Base-by-base conservation (phyloP, 2,329 filamentous ascomycete genomes). In the Fusarium staphyleae region DNA sequence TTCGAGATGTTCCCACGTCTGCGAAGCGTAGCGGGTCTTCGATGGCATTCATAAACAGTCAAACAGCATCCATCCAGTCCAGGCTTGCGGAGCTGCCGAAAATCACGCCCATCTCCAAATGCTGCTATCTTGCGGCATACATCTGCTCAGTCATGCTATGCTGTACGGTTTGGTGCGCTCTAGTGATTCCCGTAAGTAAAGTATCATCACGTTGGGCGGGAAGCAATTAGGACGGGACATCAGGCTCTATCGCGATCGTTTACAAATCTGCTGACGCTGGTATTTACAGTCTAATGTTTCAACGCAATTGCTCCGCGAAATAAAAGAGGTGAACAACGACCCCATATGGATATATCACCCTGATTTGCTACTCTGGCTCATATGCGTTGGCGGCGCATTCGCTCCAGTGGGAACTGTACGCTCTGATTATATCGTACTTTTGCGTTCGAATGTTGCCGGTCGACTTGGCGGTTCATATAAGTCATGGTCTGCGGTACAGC, bases 11-110 rank as follows among this genome's bases (percentile, higher is more conserved):
- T 61, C 22, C n/a, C n/a, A n/a, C n/a, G n/a, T n/a, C n/a, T n/a
- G n/a, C n/a, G n/a, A n/a, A n/a, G n/a, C n/a, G 43, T 2, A 66
- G 73, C 29, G 40, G 43, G 0, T 39, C 69, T 1, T 54, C 60
- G 2, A 72, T 76, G 56, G 54, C 68, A 33, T 53, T 57, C 8
- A 69, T 78, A 18, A 68, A 78, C 32, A 74, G 75, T 28, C 75
- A 77, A 8, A 68, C 68, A 29, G 76, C 75, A 32, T 78, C 71
- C 3, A 74, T 78, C 11, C 75, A 78, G 30, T 78, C 75, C 0
- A 68, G 74, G 26, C 62, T 78, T 0, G 63, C 63, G 3, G 35
- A 41, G 7, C 53, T 76, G 3, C 51, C 55, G 4, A 60, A 57
- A 9, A 2, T 12, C 0, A 71, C 65, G 0, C 33, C 61, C 2